phyloP scores from a whole-genome alignment of 148 eudicot genomes.

The Vaccinium vitisidaea region DNA sequence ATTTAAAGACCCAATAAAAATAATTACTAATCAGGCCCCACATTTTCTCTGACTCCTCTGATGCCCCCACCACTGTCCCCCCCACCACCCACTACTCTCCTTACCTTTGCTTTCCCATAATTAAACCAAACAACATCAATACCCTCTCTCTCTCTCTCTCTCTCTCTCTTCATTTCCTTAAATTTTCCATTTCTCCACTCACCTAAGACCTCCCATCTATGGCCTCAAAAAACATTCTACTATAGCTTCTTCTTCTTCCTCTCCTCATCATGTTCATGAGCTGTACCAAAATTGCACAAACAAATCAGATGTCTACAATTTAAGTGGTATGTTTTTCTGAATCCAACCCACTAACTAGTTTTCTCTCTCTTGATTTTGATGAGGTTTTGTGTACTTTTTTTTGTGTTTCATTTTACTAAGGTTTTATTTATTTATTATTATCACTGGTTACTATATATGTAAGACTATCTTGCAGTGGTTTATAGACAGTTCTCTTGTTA shows the following conservation, averaged over 20 bases:
- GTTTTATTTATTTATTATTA: not conserved
- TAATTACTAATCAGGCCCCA: not conserved
- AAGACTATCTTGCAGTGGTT: not conserved
- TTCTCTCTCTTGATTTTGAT: not conserved
- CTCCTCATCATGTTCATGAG: not conserved
- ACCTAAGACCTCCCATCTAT: not conserved
- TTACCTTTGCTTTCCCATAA: slow-evolving; percentile 23
- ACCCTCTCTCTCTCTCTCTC: not conserved
- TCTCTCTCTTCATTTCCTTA: not conserved
- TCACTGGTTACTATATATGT: not conserved
- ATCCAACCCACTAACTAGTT: not conserved
- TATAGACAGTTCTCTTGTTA: not conserved
- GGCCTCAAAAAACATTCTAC: not conserved
- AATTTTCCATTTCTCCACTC: not conserved
- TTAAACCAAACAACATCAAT: slow-evolving; percentile 7
- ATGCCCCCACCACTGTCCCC: slow-evolving; percentile 24
- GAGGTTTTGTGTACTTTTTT: not conserved
- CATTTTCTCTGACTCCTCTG: slow-evolving; percentile 28
- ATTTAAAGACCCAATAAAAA: too few relatives aligned
- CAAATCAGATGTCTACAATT: slow-evolving; percentile 2
- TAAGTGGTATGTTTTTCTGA: not conserved
- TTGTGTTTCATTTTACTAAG: not conserved
- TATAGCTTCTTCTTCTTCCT: slow-evolving; percentile 2
- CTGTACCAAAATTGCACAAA: not conserved
- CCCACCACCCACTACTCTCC: slow-evolving; percentile 13